A percentile compares a stretch with the other conserved stretches of the same genome.
Evolutionary conservation across 1,284 basidiomycete species (phyloP).

Genomic region (Ustilago tritici): DNA sequence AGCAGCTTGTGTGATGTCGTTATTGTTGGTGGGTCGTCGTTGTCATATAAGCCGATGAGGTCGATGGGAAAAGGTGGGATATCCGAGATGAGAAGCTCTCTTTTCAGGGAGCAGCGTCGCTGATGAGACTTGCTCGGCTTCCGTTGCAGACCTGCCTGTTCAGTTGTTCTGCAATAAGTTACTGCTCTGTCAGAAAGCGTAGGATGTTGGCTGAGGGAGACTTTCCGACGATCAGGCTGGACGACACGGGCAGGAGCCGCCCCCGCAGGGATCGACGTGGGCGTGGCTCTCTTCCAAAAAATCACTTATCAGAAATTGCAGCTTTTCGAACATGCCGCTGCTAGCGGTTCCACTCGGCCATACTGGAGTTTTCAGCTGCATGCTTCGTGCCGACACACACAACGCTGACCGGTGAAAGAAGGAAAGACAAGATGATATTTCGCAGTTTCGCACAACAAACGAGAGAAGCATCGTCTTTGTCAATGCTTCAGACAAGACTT

Average conservation of each 20-base stretch:
- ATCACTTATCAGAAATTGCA: neutral
- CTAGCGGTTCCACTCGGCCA: conserved; percentile 30
- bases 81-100: neutral
- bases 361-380: neutral
- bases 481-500: too few species aligned
- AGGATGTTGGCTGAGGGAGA: too few species aligned
- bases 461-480: neutral
- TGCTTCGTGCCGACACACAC: too few species aligned
- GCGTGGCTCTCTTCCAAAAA: neutral
- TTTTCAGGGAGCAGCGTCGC: too few species aligned
- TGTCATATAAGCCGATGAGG: neutral
- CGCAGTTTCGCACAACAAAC: too few species aligned
- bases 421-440: too few species aligned
- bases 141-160: too few species aligned
- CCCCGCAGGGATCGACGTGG: conserved; percentile 21
- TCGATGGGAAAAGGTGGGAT: neutral
- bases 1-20: neutral
- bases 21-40: neutral
- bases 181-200: too few species aligned
- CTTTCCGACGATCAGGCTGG: neutral
- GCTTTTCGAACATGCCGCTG: neutral
- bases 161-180: too few species aligned
- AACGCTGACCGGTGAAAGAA: too few species aligned
- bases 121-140: too few species aligned
- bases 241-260: neutral